Percentiles rank a stretch among this genome's conserved stretches.
These are phyloP conservation scores for Petrea volubilis DNA, from an alignment of 257 asterid species.

Conservation along the genomic window DNA sequence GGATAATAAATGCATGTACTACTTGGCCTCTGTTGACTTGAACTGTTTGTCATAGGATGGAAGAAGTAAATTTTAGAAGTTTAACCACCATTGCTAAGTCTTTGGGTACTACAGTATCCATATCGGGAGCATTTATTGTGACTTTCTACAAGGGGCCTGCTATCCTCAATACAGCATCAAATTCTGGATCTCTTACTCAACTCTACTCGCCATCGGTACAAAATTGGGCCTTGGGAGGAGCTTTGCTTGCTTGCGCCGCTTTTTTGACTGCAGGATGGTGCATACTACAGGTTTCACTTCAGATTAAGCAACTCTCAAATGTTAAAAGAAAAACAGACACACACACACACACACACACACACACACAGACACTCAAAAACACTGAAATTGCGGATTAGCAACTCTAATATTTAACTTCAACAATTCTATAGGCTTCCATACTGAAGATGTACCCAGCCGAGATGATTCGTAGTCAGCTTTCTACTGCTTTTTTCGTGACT, in stretches of 20 bases:
- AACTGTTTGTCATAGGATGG: conserved; percentile 47
- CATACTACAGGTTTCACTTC: conserved; percentile 50
- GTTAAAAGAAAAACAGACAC: background rate
- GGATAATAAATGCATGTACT: background rate
- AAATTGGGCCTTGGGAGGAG: conserved; percentile 59
- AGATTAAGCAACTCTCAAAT: background rate
- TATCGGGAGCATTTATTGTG: conserved; percentile 54
- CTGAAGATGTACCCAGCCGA: conserved; percentile 55
- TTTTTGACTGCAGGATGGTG: conserved; percentile 46
- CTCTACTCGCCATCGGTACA: conserved; percentile 27
- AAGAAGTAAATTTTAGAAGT: conserved; percentile 39
- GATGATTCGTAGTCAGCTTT: conserved; percentile 48
- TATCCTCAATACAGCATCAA: conserved; percentile 35
- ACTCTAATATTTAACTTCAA: background rate
- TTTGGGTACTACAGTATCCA: conserved; percentile 49
- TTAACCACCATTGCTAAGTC: conserved; percentile 43
- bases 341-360: no score
- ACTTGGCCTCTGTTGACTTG: conserved; percentile 12
- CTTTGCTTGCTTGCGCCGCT: conserved; percentile 41
- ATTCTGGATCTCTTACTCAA: conserved; percentile 19
- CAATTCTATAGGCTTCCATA: conserved; percentile 42
- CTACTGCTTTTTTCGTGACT: conserved; percentile 49
- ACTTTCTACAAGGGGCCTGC: conserved; percentile 58
- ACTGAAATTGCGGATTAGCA: background rate
- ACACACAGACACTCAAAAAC: background rate